Evolutionary conservation across 2,329 filamentous ascomycete species (phyloP).

Genomic region (Colletotrichum gigasporum): DNA sequence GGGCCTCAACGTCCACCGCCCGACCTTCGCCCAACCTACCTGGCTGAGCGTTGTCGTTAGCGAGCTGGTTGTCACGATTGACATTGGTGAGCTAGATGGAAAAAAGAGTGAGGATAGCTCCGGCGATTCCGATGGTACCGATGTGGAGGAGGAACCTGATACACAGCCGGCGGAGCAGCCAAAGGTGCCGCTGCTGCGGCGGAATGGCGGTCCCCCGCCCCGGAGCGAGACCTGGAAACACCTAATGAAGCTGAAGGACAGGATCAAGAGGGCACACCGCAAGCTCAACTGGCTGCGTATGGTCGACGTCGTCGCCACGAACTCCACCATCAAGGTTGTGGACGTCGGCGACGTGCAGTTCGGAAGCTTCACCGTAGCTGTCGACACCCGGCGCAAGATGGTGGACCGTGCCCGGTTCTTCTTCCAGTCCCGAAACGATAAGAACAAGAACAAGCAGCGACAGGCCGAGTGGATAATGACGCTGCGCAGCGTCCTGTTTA

Average conservation of each 20-base stretch:
- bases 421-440: conserved; percentile 76
- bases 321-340: conserved; percentile 78
- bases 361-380: conserved; percentile 83
- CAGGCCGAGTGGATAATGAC: conserved; percentile 96
- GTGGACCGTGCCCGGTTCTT: conserved; percentile 91
- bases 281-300: conserved; percentile 89
- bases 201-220: conserved; percentile 43
- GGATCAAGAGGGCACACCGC: conserved; percentile 84
- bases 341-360: conserved; percentile 88
- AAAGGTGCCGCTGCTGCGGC: conserved; percentile 35
- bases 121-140: conserved; percentile 38
- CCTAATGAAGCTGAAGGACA: conserved; percentile 82
- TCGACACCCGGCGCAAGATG: conserved; percentile 91
- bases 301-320: conserved; percentile 87
- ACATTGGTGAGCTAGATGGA: conserved; percentile 73
- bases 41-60: conserved; percentile 92
- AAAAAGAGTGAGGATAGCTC: conserved; percentile 49
- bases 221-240: conserved; percentile 83
- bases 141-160: conserved; percentile 29
- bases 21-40: conserved; percentile 96
- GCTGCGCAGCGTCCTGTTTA: conserved; percentile 87
- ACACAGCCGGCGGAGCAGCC: conserved; percentile 9
- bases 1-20: conserved; percentile 87
- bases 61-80: conserved; percentile 85
- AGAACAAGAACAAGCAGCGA: conserved; percentile 61